These are phyloP conservation scores for Lepidium aucheri DNA, from an alignment of 345 rosid genomes.

Conservation along the genomic window DNA sequence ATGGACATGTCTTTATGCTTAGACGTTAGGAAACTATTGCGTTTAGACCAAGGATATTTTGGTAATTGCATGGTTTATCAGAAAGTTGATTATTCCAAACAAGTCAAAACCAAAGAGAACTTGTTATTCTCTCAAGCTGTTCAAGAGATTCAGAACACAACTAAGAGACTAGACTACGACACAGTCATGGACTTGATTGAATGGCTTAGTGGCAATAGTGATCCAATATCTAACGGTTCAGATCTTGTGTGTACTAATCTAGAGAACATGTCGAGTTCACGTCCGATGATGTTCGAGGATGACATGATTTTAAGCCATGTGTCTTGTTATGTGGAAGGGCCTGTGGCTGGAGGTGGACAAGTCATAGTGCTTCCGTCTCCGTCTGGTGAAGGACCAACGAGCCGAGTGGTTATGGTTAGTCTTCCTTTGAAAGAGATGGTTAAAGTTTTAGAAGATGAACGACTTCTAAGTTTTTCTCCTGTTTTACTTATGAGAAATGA, in stretches of 20 bases:
- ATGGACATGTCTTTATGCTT: conserved; percentile 43
- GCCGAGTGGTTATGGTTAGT: conserved; percentile 49
- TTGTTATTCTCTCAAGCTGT: conserved; percentile 21
- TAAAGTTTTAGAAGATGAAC: conserved; percentile 39
- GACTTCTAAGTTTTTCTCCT: conserved; percentile 40
- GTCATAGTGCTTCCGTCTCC: conserved; percentile 42
- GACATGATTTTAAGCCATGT: conserved; percentile 28
- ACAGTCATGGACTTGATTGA: conserved; percentile 50
- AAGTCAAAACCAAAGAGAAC: not conserved
- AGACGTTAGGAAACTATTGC: conserved; percentile 42
- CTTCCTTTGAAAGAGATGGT: conserved; percentile 38
- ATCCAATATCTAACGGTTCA: conserved; percentile 23
- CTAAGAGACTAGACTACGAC: conserved; percentile 31
- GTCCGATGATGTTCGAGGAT: conserved; percentile 33
- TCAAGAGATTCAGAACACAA: conserved; percentile 29
- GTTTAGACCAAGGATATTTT: conserved; percentile 46
- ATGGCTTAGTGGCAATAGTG: conserved; percentile 34
- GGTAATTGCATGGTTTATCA: conserved; percentile 68
- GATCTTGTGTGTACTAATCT: conserved; percentile 44
- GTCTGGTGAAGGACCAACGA: conserved; percentile 29
- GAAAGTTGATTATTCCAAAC: conserved; percentile 13
- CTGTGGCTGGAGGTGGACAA: conserved; percentile 34
- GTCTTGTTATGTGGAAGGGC: conserved; percentile 46
- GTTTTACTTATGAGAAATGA: conserved; percentile 31
- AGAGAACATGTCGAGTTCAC: conserved; percentile 29